Evolutionary conservation across 176 grass and related monocot genomes (phyloP), one percentile per base, ranked within the genome.

Genomic region (Paspalum notatum): DNA sequence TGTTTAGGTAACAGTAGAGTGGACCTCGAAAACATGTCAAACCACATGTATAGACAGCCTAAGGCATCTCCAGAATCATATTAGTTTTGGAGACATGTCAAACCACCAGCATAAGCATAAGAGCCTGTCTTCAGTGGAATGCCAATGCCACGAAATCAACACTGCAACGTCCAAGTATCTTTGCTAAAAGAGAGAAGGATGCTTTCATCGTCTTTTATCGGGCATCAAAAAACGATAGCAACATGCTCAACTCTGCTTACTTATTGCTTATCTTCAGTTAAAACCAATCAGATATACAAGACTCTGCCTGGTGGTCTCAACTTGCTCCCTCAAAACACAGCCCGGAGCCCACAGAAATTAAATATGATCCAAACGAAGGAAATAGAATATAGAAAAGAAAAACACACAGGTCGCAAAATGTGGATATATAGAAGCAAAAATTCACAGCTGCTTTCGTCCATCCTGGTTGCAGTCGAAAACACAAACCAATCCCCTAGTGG

Each of bases 401-500:
- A 25, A 42, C 14, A 20, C 6, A 42, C 47, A 25, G 9, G 21
- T 8, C n/a, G 17, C 49, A 65, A n/a, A 39, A 18, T 63, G 26
- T 44, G 9, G 6, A 83, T 11, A 43, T 14, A 27, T 59, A 59
- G 0, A 59, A 59, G 22, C 8, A 22, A 80, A 88, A 72, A 66
- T 58, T 56, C 47, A 44, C 16, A 79, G 21, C 24, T 59, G 46
- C 56, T 12, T 82, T 71, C 62, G 38, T 43, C 32, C 41, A 15
- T 18, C 37, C n/a, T 13, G 48, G 26, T 71, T 6, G 22, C 38
- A 69, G 41, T 68, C 80, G 53, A 74, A 60, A 81, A 71, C 9
- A 48, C 54, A 73, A 26, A 63, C 27, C 38, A 78, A 52, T 53
- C 16, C 9, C 46, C 91, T 84, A 94, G 57, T 85, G 81, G 9